Conservation (phyloP, 306 rosid species). For the Inga leiocalycina region DNA sequence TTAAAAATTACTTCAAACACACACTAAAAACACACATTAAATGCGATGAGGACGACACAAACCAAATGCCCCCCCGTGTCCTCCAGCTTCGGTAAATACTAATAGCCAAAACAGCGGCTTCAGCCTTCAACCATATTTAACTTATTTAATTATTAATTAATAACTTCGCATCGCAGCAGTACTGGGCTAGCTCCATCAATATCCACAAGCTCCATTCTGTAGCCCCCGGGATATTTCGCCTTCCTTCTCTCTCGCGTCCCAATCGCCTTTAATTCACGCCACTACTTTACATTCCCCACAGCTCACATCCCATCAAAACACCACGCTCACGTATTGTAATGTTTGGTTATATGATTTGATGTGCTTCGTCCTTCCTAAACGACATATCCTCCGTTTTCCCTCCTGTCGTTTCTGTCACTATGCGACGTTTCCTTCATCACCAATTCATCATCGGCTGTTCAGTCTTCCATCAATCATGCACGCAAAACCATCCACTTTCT, state of each 20-base stretch:
- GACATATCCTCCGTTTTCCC: no score
- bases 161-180: not conserved
- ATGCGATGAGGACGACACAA: conserved; percentile 26
- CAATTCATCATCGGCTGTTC: no score
- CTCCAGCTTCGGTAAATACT: conserved; percentile 8
- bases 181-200: not conserved
- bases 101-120: not conserved
- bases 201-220: not conserved
- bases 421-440: no score
- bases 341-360: not conserved
- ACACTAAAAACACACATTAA: not conserved
- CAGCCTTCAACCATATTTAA: not conserved
- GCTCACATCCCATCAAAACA: no score
- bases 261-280: not conserved
- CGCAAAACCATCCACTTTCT: no score
- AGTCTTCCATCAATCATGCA: no score
- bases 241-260: not conserved
- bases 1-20: no score
- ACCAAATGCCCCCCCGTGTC: not conserved
- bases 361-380: not conserved
- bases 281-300: not conserved
- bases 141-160: no score
- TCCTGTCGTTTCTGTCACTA: no score
- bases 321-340: not conserved
- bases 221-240: conserved; percentile 19